phyloP scores from a whole-genome alignment of 148 eudicot genomes.

The Silene conica region DNA sequence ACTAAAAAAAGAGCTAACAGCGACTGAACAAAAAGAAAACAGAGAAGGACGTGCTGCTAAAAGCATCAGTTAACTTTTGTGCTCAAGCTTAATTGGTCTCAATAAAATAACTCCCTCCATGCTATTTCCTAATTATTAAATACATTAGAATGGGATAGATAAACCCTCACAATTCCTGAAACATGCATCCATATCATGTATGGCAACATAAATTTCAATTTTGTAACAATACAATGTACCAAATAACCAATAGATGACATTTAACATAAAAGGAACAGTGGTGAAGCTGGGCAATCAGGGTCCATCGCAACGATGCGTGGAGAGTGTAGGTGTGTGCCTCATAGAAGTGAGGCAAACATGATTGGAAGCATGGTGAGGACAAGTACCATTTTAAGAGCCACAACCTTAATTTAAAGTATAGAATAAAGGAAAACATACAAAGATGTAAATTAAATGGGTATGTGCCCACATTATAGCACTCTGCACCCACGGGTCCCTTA shows the following conservation, averaged over 20 bases:
- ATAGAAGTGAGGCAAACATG: neutral
- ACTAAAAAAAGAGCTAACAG: neutral
- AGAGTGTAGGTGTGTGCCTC: neutral
- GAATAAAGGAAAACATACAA: neutral
- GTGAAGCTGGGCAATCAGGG: neutral
- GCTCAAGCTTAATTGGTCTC: neutral
- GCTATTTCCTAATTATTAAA: neutral
- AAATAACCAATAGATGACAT: neutral
- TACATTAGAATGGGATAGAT: neutral
- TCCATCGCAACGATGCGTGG: neutral
- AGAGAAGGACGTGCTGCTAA: neutral
- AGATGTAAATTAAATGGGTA: neutral
- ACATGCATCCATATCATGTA: neutral
- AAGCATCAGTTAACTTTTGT: neutral
- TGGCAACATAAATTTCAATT: neutral
- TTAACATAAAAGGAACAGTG: neutral
- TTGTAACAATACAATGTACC: neutral
- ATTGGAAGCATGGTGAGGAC: neutral
- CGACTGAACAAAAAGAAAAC: neutral
- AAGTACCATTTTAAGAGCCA: neutral
- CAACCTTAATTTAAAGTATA: neutral
- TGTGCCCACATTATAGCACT: neutral
- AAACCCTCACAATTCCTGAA: neutral
- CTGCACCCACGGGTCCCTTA: conserved; percentile 2
- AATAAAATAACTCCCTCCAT: neutral